phyloP scores from a whole-genome alignment of 1,139 yeast genomes.

The Blastobotrys capitulatus region DNA sequence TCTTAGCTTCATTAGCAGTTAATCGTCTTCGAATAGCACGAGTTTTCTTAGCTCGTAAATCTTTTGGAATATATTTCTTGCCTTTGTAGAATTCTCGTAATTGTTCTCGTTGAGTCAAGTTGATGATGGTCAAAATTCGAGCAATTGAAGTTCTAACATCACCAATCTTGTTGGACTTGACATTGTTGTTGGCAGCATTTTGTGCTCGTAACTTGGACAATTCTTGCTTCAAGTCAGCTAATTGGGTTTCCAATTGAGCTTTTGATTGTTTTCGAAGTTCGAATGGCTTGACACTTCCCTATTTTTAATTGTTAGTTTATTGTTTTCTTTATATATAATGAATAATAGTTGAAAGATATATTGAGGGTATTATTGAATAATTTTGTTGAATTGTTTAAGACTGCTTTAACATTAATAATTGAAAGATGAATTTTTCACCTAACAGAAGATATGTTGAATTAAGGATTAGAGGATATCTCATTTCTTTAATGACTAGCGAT shows the following conservation, averaged over 20 bases:
- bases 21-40: conserved; percentile 99
- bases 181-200: conserved; percentile 46
- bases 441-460: no score
- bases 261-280: conserved; percentile 97
- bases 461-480: no score
- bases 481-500: no score
- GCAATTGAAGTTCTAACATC: conserved; percentile 98
- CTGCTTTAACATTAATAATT: no score
- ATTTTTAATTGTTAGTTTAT: conserved; percentile 3
- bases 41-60: conserved; percentile 98
- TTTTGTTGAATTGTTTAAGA: no score
- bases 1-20: conserved; percentile 78
- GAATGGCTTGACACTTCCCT: conserved; percentile 62
- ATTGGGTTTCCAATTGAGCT: conserved; percentile 92
- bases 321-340: no score
- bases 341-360: no score
- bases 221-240: conserved; percentile 95
- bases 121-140: conserved; percentile 94
- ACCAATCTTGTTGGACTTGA: conserved; percentile 63
- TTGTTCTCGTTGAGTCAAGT: conserved; percentile 93
- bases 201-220: conserved; percentile 95
- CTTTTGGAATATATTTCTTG: conserved; percentile 97
- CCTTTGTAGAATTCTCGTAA: conserved; percentile 91
- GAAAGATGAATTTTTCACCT: no score
- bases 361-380: no score